Evolutionary conservation across 1,139 yeast species (phyloP).

Genomic region (Zygoascus hellenicus): DNA sequence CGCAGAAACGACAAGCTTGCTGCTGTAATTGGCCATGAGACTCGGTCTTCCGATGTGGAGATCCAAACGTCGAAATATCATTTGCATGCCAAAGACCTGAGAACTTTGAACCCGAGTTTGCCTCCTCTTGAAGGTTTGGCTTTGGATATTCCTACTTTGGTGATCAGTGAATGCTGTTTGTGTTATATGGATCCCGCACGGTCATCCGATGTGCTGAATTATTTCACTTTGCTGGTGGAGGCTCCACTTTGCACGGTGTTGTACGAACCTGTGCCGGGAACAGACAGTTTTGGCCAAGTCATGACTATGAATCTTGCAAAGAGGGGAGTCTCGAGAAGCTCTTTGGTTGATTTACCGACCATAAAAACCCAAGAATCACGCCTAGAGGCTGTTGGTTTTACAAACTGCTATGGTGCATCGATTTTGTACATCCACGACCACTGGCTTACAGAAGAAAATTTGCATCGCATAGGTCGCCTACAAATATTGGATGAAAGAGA

Average conservation of each 20-base stretch:
- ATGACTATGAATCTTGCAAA: slow-evolving; percentile 69
- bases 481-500: slow-evolving; percentile 89
- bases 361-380: slow-evolving; percentile 42
- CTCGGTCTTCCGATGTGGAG: slow-evolving; percentile 24
- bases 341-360: slow-evolving; percentile 48
- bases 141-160: slow-evolving; percentile 51
- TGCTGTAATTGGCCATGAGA: background rate
- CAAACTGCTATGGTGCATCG: slow-evolving; percentile 41
- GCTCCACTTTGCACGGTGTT: slow-evolving; percentile 41
- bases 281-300: slow-evolving; percentile 71
- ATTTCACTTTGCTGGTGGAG: slow-evolving; percentile 22
- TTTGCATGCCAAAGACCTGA: slow-evolving; percentile 51
- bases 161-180: slow-evolving; percentile 83
- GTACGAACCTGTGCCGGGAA: slow-evolving; percentile 77
- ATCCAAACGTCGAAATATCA: slow-evolving; percentile 47
- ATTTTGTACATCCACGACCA: slow-evolving; percentile 55
- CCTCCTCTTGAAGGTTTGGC: slow-evolving; percentile 33
- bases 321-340: slow-evolving; percentile 71
- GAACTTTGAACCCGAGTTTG: slow-evolving; percentile 28
- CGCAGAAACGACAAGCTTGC: slow-evolving; percentile 23
- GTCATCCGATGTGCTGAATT: slow-evolving; percentile 47
- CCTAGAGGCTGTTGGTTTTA: slow-evolving; percentile 22
- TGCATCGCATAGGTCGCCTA: slow-evolving; percentile 48
- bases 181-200: slow-evolving; percentile 67
- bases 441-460: slow-evolving; percentile 49